These are phyloP conservation scores for Mrakia frigida DNA, from an alignment of 768 basidiomycete species.

Conservation along the genomic window DNA sequence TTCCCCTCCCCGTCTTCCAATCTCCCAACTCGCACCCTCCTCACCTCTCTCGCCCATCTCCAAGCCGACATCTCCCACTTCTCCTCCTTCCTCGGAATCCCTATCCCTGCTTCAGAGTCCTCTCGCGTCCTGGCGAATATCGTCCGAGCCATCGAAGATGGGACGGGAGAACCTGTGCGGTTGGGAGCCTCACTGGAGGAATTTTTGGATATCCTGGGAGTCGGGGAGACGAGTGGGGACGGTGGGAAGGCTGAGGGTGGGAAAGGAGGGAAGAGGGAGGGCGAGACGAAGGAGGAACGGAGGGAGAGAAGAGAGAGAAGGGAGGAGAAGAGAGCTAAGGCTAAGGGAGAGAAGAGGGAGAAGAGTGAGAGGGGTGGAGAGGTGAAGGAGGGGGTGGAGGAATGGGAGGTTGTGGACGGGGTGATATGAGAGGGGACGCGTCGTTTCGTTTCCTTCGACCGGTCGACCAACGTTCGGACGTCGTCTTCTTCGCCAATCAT, in stretches of 20 bases:
- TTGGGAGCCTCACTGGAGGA: background rate
- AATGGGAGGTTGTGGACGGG: conserved; percentile 3
- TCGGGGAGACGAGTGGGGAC: background rate
- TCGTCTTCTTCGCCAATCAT: too few relatives aligned
- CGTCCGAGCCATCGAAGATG: background rate
- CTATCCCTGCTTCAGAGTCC: background rate
- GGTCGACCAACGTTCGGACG: too few relatives aligned
- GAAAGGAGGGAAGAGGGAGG: background rate
- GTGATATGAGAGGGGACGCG: background rate
- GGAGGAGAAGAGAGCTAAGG: background rate
- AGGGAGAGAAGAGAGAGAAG: background rate
- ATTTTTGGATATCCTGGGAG: background rate
- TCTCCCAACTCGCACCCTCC: background rate
- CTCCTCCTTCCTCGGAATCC: background rate
- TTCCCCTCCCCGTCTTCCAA: background rate
- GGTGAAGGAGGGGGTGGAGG: background rate
- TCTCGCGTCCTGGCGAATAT: background rate
- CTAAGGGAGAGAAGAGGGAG: background rate
- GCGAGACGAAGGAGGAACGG: conserved; percentile 7
- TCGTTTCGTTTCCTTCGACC: too few relatives aligned
- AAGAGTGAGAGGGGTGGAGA: background rate
- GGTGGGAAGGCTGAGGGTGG: background rate
- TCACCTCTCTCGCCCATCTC: background rate
- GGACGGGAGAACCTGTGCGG: background rate
- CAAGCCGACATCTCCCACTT: background rate